Conservation (phyloP, 2,329 filamentous ascomycete species). For the Cercospora citrullina region DNA sequence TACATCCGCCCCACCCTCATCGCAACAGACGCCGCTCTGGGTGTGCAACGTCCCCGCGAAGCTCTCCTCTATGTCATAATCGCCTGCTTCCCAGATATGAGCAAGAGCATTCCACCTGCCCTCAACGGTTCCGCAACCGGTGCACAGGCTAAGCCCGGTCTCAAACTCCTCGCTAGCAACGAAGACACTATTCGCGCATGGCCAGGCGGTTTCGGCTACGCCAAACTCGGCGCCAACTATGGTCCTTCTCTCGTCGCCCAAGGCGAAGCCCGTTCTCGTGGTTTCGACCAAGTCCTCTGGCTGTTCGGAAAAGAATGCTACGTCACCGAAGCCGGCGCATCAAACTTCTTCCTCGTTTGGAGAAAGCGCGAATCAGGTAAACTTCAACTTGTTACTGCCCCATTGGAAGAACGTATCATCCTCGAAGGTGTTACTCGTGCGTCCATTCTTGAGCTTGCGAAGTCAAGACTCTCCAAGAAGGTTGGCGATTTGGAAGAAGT, state of each 20-base stretch:
- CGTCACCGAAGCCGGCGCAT: conserved; percentile 88
- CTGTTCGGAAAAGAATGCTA: conserved; percentile 74
- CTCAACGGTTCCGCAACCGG: conserved; percentile 29
- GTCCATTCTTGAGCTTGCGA: conserved; percentile 72
- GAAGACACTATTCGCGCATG: conserved; percentile 86
- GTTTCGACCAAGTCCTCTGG: conserved; percentile 93
- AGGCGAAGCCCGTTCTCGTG: conserved; percentile 67
- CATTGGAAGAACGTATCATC: conserved; percentile 75
- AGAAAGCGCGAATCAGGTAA: conserved; percentile 56
- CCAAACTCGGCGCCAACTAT: conserved; percentile 93
- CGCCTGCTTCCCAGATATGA: conserved; percentile 50
- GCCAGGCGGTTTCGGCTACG: conserved; percentile 89
- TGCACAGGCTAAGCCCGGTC: conserved; percentile 29
- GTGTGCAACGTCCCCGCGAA: conserved; percentile 75
- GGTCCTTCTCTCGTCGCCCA: conserved; percentile 80
- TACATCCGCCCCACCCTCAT: conserved; percentile 83
- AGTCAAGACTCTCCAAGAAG: conserved; percentile 55
- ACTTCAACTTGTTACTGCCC: conserved; percentile 76
- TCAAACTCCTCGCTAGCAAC: conserved; percentile 75
- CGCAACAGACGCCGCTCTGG: conserved; percentile 75
- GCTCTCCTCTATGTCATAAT: conserved; percentile 86
- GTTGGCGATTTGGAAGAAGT: conserved; percentile 44
- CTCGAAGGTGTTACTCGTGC: conserved; percentile 85
- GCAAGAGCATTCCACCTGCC: conserved; percentile 35
- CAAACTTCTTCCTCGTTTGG: conserved; percentile 90